Evolutionary conservation across 768 basidiomycete species (phyloP).

Genomic region (Tephrocybe sp.): DNA sequence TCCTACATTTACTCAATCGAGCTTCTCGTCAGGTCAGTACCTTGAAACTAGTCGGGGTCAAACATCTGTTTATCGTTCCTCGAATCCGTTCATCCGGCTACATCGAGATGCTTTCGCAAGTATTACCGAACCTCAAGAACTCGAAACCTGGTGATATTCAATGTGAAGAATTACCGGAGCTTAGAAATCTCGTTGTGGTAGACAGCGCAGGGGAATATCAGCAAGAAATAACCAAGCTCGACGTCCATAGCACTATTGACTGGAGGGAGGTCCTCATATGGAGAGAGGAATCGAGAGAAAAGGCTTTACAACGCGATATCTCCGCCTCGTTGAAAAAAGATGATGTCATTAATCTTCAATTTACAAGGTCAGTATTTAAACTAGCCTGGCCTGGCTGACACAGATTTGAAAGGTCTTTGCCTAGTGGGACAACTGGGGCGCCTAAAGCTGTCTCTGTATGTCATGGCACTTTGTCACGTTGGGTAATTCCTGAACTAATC

Average conservation of each 20-base stretch:
- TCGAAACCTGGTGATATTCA: constrained; percentile 54
- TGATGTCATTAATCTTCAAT: constrained; percentile 81
- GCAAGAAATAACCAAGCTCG: constrained; percentile 35
- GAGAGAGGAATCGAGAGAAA: constrained; percentile 50
- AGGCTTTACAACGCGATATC: constrained; percentile 39
- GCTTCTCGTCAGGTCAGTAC: constrained; percentile 46
- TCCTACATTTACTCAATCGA: background rate
- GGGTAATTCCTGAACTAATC: background rate
- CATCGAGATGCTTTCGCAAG: constrained; percentile 53
- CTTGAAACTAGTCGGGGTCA: constrained; percentile 60
- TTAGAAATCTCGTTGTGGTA: constrained; percentile 65
- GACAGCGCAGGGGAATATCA: constrained; percentile 49
- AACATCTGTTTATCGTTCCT: constrained; percentile 73
- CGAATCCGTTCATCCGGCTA: constrained; percentile 64
- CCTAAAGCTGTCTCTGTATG: constrained; percentile 84
- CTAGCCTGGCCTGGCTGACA: background rate
- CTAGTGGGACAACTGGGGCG: constrained; percentile 74
- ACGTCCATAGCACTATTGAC: constrained; percentile 54
- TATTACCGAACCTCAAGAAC: constrained; percentile 51
- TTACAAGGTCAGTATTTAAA: constrained; percentile 59
- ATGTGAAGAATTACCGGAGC: constrained; percentile 53
- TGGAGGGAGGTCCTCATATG: constrained; percentile 74
- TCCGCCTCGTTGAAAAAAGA: constrained; percentile 44
- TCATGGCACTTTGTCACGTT: background rate
- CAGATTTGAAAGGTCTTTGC: background rate